A percentile compares a stretch with the other conserved stretches of the same genome.
These are phyloP conservation scores for Fusarium sarcochroum DNA, from an alignment of 2,329 filamentous ascomycete species.

Conservation along the genomic window DNA sequence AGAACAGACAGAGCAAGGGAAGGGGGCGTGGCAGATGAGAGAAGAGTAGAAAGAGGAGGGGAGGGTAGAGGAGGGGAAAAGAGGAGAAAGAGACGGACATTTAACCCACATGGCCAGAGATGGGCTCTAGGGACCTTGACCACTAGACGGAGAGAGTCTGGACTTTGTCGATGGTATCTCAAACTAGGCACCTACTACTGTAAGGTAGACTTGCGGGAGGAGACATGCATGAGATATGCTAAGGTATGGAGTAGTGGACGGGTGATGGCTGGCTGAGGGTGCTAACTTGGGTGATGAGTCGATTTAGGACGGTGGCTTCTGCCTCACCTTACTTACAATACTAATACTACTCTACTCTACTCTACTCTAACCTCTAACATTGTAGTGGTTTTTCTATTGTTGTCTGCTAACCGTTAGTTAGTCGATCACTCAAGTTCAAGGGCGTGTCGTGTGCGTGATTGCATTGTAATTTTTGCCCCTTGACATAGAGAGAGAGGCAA, in stretches of 20 bases:
- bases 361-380: neutral
- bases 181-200: neutral
- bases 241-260: neutral
- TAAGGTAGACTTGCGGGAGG: neutral
- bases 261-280: constrained; percentile 24
- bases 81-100: neutral
- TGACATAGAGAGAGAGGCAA: neutral
- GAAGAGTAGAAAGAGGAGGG: neutral
- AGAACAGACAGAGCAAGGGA: neutral
- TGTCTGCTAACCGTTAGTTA: constrained; percentile 1
- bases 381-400: neutral
- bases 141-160: neutral
- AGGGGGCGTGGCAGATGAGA: neutral
- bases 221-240: neutral
- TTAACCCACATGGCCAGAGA: neutral
- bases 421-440: neutral
- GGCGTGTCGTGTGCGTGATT: neutral
- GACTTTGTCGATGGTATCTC: constrained; percentile 2
- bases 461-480: neutral
- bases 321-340: neutral
- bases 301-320: neutral
- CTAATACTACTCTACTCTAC: no score
- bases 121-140: neutral
- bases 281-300: neutral
- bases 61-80: neutral